These are phyloP conservation scores for Pilobolus umbonatus DNA, from an alignment of 192 early-diverging fungal species.

Conservation along the genomic window DNA sequence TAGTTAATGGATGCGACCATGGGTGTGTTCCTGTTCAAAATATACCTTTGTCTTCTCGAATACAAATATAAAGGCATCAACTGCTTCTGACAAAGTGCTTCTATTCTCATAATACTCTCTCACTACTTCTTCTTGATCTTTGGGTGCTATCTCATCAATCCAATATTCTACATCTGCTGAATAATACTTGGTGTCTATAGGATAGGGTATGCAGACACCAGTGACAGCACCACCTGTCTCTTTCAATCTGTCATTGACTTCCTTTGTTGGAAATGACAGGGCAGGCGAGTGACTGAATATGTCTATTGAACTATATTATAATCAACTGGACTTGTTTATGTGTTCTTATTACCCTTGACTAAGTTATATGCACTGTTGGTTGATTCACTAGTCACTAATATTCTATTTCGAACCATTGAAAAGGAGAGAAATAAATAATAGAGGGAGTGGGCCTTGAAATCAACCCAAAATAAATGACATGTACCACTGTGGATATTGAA, in stretches of 20 bases:
- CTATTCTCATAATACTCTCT: slow-evolving; percentile 26
- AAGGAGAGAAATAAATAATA: too few species aligned
- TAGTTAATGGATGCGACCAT: neutral
- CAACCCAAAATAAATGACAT: too few species aligned
- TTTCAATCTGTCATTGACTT: slow-evolving; percentile 10
- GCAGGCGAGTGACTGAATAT: too few species aligned
- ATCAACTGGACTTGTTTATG: too few species aligned
- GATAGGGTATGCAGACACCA: slow-evolving; percentile 47
- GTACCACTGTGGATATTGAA: too few species aligned
- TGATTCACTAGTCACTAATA: too few species aligned
- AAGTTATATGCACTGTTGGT: too few species aligned
- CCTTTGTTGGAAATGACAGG: slow-evolving; percentile 9
- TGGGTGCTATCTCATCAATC: slow-evolving; percentile 49
- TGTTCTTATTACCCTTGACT: too few species aligned
- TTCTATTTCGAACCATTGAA: too few species aligned
- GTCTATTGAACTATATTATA: too few species aligned
- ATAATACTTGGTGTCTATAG: slow-evolving; percentile 65
- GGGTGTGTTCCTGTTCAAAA: neutral
- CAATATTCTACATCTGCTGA: slow-evolving; percentile 58
- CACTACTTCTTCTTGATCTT: slow-evolving; percentile 11
- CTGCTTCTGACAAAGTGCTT: slow-evolving; percentile 40
- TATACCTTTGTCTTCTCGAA: slow-evolving; percentile 55
- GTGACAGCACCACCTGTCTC: slow-evolving; percentile 22
- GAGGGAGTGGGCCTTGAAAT: too few species aligned
- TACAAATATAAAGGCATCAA: slow-evolving; percentile 62